These are phyloP conservation scores for Calonectria pauciramosa DNA, from an alignment of 2,329 filamentous ascomycete genomes.

Conservation along the genomic window DNA sequence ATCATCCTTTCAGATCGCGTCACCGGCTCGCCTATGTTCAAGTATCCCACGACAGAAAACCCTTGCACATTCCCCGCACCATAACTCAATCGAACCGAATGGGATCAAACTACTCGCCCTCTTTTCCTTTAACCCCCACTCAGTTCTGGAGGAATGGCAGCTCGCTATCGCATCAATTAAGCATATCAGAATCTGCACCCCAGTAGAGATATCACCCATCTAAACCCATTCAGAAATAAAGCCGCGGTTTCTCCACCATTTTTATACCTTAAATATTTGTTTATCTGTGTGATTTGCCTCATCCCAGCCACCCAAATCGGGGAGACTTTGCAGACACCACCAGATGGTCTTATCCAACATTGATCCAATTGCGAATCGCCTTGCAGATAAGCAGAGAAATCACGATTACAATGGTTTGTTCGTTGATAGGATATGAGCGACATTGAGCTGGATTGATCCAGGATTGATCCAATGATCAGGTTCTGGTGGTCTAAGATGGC, in stretches of 20 bases:
- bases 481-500: too few relatives aligned
- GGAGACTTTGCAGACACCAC: not conserved
- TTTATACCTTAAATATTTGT: not conserved
- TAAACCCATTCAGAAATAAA: not conserved
- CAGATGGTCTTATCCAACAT: too few relatives aligned
- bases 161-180: not conserved
- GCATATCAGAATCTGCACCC: not conserved
- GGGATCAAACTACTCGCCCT: not conserved
- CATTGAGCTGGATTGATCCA: too few relatives aligned
- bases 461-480: too few relatives aligned
- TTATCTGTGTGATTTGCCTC: not conserved
- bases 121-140: not conserved
- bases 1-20: constrained; percentile 23
- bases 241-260: not conserved
- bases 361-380: too few relatives aligned
- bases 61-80: constrained; percentile 5
- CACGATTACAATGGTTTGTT: too few relatives aligned
- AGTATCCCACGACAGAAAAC: not conserved
- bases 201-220: not conserved
- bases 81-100: not conserved
- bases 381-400: too few relatives aligned
- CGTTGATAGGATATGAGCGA: too few relatives aligned
- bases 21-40: not conserved
- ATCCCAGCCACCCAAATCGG: not conserved
- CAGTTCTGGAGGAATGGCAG: not conserved